Evolutionary conservation across 768 basidiomycete genomes (phyloP).

Genomic region (Trametes meyenii): DNA sequence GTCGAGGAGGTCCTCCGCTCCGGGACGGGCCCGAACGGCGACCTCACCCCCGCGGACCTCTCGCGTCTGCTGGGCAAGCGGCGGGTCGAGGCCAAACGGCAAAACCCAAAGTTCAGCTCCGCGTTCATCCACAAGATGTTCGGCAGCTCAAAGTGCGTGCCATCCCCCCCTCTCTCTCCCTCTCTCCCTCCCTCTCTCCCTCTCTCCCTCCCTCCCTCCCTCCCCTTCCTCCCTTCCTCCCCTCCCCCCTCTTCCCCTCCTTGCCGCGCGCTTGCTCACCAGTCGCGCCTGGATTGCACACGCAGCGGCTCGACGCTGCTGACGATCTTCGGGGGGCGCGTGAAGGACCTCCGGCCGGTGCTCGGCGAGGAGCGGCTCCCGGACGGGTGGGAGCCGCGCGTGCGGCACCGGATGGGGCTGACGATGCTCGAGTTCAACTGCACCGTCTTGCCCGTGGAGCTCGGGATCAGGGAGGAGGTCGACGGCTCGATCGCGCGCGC

Average conservation of each 20-base stretch:
- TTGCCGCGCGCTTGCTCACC: too few relatives aligned
- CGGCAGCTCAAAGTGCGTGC: slow-evolving; percentile 64
- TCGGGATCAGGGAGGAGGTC: slow-evolving; percentile 36
- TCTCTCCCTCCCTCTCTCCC: not conserved
- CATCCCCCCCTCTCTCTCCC: not conserved
- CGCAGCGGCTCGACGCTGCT: slow-evolving; percentile 58
- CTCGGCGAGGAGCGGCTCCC: slow-evolving; percentile 73
- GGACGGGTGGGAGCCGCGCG: slow-evolving; percentile 68
- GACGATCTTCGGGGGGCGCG: slow-evolving; percentile 65
- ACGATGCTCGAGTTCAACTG: slow-evolving; percentile 60
- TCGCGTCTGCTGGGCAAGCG: slow-evolving; percentile 61
- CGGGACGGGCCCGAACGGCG: slow-evolving; percentile 55
- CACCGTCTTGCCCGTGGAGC: slow-evolving; percentile 34
- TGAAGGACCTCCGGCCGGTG: slow-evolving; percentile 55
- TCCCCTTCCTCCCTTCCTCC: not conserved
- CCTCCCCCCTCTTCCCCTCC: too few relatives aligned
- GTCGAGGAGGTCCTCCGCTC: slow-evolving; percentile 58
- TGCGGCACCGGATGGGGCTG: slow-evolving; percentile 57
- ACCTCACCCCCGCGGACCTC: slow-evolving; percentile 60
- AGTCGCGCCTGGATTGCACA: too few relatives aligned
- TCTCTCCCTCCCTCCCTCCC: too few relatives aligned
- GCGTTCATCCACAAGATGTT: slow-evolving; percentile 58
- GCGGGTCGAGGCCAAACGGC: slow-evolving; percentile 53
- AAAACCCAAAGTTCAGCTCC: slow-evolving; percentile 61
- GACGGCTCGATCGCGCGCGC: slow-evolving; percentile 12